Base-by-base conservation (phyloP, 2,329 filamentous ascomycete genomes). In the Peltaster fructicola region DNA sequence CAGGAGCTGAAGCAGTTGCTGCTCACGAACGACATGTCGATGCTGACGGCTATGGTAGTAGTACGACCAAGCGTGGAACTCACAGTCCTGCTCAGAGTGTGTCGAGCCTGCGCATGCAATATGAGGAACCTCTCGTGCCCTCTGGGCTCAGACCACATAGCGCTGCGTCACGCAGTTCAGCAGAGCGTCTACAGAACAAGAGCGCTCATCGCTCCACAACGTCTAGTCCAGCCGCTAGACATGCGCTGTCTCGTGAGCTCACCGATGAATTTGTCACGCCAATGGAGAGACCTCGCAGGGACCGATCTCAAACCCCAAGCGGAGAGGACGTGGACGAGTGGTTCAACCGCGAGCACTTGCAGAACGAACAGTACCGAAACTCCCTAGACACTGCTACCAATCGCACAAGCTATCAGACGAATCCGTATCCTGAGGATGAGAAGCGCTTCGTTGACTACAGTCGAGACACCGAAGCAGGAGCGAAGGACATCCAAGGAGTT, bases 11-110 rank as follows among this genome's bases (percentile, higher is more conserved):
- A 14, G 67, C 66, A 35, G 76, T 75, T 37, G 61, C 72, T n/a
- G 67, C 73, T 38, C 63, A 69, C 7, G 68, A 75, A 37, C 64
- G 68, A 25, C 31, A 38, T 19, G 36, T 44, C 13, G 39, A 46
- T 29, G 39, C 37, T 10, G 43, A 46, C 28, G 43, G 39, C 3
- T 47, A 48, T 29, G 44, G 41, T n/a, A 41, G 17, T 31, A 29
- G 14, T 11, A 19, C 23, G 13, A 22, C 27, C 6, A 17, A 23
- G 20, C 73, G 78, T 20, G 74, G 72, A 7, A 54, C 90, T 4
- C 38, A 30, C 23, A 93, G 84, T 44, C 85, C 85, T 1, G 84
- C 91, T 31, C 84, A 88, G 38, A 93, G 84, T 40, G 79, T 92
- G 9, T 85, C 81, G 7, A 88, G 84, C 33, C 31, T 48, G 15